Evolutionary conservation across 441 rosid genomes (phyloP).

Genomic region (Arabidopsis hybrid): DNA sequence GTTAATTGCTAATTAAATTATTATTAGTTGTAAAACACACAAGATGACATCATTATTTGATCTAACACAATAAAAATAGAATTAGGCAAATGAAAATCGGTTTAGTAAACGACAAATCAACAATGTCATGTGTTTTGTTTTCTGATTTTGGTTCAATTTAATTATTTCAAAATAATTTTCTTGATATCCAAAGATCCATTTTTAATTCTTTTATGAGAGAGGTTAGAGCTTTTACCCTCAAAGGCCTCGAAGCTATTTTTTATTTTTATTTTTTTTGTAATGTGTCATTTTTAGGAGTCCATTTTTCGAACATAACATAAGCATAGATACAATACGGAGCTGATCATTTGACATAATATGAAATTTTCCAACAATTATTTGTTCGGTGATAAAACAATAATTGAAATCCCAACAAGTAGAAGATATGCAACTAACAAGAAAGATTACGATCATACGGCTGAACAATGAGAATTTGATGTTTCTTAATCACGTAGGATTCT

Average conservation of each 20-base stretch:
- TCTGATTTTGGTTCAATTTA: background rate
- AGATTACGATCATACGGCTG: constrained; percentile 22
- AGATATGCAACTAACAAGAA: constrained; percentile 15
- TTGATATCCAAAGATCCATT: background rate
- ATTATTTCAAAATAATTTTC: constrained; percentile 1
- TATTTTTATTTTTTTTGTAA: no score
- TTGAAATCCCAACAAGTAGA: constrained; percentile 11
- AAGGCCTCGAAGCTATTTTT: no score
- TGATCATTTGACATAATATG: constrained; percentile 13
- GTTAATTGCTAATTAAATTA: background rate
- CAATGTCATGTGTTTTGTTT: constrained; percentile 17
- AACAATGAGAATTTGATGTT: constrained; percentile 7
- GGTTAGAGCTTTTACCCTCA: no score
- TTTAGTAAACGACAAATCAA: constrained; percentile 13
- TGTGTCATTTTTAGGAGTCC: background rate
- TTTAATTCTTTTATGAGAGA: no score
- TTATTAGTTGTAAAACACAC: background rate
- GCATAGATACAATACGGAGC: background rate
- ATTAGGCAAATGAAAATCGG: background rate
- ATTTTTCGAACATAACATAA: background rate
- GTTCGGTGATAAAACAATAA: constrained; percentile 3
- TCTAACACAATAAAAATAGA: background rate
- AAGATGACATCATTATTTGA: no score
- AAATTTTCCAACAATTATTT: constrained; percentile 17
- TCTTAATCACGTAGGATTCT: background rate